These are phyloP conservation scores for Magnusiomyces fungicola DNA, from an alignment of 1,139 yeast species.

Conservation along the genomic window DNA sequence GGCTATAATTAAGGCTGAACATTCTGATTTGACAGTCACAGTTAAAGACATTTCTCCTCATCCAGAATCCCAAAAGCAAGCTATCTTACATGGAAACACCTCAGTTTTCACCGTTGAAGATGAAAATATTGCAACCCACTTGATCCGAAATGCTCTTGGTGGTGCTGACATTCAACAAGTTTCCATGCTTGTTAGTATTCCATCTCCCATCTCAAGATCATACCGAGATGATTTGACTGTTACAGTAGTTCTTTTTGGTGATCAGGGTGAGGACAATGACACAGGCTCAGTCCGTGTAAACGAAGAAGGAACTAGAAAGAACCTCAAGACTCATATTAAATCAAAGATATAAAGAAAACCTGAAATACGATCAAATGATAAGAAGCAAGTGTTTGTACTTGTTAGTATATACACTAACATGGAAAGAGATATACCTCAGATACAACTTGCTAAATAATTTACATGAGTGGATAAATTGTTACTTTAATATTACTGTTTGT, in stretches of 20 bases:
- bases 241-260: constrained; percentile 87
- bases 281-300: constrained; percentile 13
- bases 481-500: not conserved
- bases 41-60: constrained; percentile 36
- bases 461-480: not conserved
- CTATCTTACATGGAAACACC: constrained; percentile 41
- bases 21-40: constrained; percentile 16
- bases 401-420: too few species aligned
- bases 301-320: constrained; percentile 14
- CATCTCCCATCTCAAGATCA: constrained; percentile 86
- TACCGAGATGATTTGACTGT: constrained; percentile 95
- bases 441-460: not conserved
- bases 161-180: constrained; percentile 81
- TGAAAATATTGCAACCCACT: constrained; percentile 83
- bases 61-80: constrained; percentile 48
- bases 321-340: constrained; percentile 14
- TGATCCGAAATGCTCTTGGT: constrained; percentile 88
- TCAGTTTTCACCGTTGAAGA: constrained; percentile 54
- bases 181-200: constrained; percentile 80
- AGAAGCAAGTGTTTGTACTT: not conserved
- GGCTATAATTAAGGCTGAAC: constrained; percentile 2
- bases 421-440: too few species aligned
- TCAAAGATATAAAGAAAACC: constrained; percentile 10
- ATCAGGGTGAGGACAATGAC: constrained; percentile 24
- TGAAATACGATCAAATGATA: too few species aligned